Percentiles rank a stretch among this genome's conserved stretches.
These are phyloP conservation scores for Nematocida sp. DNA, from an alignment of 371 early-diverging fungal species.

Conservation along the genomic window DNA sequence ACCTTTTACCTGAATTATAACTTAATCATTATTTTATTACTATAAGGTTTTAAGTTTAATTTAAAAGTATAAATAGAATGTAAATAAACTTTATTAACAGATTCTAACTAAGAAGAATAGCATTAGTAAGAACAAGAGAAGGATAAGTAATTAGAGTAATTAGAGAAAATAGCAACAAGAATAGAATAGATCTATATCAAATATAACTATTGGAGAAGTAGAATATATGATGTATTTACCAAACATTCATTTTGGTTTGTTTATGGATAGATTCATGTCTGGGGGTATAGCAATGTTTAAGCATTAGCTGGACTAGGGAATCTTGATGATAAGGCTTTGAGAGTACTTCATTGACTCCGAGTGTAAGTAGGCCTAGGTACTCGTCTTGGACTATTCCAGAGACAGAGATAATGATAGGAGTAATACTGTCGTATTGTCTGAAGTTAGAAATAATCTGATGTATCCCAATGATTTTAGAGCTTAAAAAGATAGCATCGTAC, in stretches of 20 bases:
- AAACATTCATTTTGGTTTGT: neutral
- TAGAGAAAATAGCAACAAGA: too few relatives aligned
- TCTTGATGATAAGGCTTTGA: conserved; percentile 56
- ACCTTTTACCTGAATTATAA: too few relatives aligned
- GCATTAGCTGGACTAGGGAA: conserved; percentile 44
- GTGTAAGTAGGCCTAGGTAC: conserved; percentile 19
- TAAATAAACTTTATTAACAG: too few relatives aligned
- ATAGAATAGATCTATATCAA: too few relatives aligned
- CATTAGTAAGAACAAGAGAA: too few relatives aligned
- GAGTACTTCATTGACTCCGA: conserved; percentile 42
- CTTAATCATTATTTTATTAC: too few relatives aligned
- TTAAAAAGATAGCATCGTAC: conserved; percentile 45
- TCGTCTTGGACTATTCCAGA: conserved; percentile 37
- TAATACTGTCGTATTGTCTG: conserved; percentile 32
- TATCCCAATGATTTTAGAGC: neutral
- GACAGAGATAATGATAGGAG: conserved; percentile 34
- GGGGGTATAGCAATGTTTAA: conserved; percentile 44
- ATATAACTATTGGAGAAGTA: too few relatives aligned
- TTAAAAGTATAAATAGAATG: too few relatives aligned
- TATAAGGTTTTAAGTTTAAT: too few relatives aligned
- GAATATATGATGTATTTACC: too few relatives aligned
- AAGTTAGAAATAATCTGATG: conserved; percentile 32
- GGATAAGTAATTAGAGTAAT: too few relatives aligned
- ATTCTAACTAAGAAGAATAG: too few relatives aligned
- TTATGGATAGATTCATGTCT: neutral